Base-by-base conservation (phyloP, 2,329 filamentous ascomycete species). In the Penicillium sp. region DNA sequence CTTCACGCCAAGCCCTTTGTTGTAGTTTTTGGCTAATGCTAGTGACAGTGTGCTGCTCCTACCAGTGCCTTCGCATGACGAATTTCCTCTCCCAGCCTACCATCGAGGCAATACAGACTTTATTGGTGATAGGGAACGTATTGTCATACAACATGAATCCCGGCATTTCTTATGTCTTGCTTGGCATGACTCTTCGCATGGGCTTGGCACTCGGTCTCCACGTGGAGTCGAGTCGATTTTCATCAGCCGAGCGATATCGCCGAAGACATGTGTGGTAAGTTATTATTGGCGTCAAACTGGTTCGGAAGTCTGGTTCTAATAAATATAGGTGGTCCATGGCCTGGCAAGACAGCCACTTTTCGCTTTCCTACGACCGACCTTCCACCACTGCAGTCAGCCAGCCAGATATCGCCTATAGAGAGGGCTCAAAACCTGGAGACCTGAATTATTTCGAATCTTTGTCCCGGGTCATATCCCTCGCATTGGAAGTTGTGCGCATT, bases 111-210 rank as follows among this genome's bases (percentile, higher is more conserved):
- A 84, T 86, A 35, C 82, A 86, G 64, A 83, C 83, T 0, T 74
- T 86, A 19, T 70, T 86, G 3, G 81, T 86, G 11, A 83, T 86
- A 29, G 81, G 82, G 45, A 85, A 85, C 61, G 83, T 84, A 23
- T 74, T 84, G 29, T 82, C 81, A 1, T 84, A 84, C 64, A 84
- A 84, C 59, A 84, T 84, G 81, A 86, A 86, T 55, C 83, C 84
- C 8, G 84, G 84, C 2, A 83, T 84, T 16, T 81, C 83, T 4
- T 86, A 85, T 75, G 81, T 83, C 26, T 67, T 86, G 13, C 79
- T 83, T 42, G 81, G 82, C 8, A 78, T 86, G 68, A 85, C 83
- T 1, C 77, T 84, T 44, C 77, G 84, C 55, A 79, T 86, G 68
- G 82, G 82, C 11, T 77, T 85, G 67, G 82, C 81, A 6, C 76